These are phyloP conservation scores for Gonium pectorale DNA, from an alignment of 139 green algal species.

Conservation along the genomic window DNA sequence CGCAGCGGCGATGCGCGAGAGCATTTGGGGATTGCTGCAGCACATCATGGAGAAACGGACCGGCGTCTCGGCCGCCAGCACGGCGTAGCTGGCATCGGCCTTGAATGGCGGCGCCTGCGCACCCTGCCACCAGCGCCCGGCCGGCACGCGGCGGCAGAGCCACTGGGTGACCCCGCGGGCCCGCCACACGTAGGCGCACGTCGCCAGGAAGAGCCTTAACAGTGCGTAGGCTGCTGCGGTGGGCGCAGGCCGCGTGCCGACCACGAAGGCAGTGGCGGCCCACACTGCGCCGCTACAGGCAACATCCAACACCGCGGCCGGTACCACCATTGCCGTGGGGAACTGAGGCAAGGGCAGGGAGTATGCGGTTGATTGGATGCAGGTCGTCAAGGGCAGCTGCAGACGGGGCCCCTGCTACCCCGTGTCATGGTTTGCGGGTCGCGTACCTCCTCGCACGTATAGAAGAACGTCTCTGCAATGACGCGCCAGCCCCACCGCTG, in stretches of 20 bases:
- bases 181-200: no score
- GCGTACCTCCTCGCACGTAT: conserved; percentile 15
- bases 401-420: not conserved
- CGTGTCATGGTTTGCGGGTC: not conserved
- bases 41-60: conserved; percentile 26
- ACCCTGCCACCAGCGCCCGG: no score
- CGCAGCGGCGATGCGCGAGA: not conserved
- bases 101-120: no score
- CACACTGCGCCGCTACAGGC: not conserved
- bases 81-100: not conserved
- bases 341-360: no score
- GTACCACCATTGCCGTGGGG: not conserved
- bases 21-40: conserved; percentile 13
- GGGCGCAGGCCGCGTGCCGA: no score
- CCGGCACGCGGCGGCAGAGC: no score
- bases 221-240: not conserved
- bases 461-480: conserved; percentile 17
- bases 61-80: not conserved
- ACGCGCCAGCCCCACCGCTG: not conserved
- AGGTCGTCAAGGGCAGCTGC: no score
- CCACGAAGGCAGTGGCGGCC: not conserved
- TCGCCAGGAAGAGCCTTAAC: not conserved
- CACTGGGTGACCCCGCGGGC: no score
- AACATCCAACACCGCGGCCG: not conserved
- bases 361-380: no score